Percentiles rank a stretch among this genome's conserved stretches.
Evolutionary conservation across 352 stramenopile species (phyloP).

Genomic region (Pythium scleroteichum): DNA sequence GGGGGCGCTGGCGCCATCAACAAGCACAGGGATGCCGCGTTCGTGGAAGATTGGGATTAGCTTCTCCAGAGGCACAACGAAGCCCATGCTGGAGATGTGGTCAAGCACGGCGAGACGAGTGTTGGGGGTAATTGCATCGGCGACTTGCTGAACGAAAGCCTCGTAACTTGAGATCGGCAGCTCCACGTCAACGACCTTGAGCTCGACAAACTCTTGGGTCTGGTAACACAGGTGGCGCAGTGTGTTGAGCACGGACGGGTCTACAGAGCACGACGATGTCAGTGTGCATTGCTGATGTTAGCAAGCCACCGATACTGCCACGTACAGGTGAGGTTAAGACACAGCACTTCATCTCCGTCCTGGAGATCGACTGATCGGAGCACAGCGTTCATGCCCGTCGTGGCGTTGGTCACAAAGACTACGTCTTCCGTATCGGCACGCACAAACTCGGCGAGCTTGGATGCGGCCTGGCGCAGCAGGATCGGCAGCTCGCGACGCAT

Average conservation of each 20-base stretch:
- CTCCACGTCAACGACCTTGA: constrained; percentile 83
- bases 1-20: constrained; percentile 76
- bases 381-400: constrained; percentile 83
- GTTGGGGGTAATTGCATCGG: constrained; percentile 74
- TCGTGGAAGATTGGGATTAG: constrained; percentile 83
- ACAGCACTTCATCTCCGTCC: constrained; percentile 87
- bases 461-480: constrained; percentile 63
- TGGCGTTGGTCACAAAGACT: constrained; percentile 87
- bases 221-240: constrained; percentile 84
- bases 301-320: not conserved
- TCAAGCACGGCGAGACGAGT: constrained; percentile 83
- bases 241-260: constrained; percentile 82
- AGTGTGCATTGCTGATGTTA: not conserved
- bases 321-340: constrained; percentile 86
- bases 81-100: constrained; percentile 80
- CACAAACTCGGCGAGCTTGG: constrained; percentile 67
- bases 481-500: constrained; percentile 64
- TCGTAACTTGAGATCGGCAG: constrained; percentile 75
- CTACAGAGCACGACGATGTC: constrained; percentile 26
- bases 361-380: constrained; percentile 84
- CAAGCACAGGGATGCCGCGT: constrained; percentile 72
- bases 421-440: constrained; percentile 75
- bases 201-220: constrained; percentile 87
- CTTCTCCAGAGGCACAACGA: constrained; percentile 79
- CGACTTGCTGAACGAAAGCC: constrained; percentile 66